Evolutionary conservation across 768 basidiomycete species (phyloP), one percentile per base, ranked within the genome.

Genomic region (Lentinula sp.): DNA sequence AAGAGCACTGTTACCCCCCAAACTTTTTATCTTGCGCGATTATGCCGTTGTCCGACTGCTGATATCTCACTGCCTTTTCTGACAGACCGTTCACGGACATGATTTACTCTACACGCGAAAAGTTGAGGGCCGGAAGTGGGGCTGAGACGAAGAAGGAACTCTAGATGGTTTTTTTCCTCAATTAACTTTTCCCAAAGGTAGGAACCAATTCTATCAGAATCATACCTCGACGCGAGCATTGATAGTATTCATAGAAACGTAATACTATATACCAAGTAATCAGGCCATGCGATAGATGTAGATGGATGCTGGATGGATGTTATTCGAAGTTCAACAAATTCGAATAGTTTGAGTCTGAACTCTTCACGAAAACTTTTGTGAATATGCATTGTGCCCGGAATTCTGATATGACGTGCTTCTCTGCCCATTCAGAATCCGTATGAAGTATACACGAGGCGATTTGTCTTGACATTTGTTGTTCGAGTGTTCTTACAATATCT

Each of bases 81-180:
- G 18, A 48, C 45, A 88, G 86, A 13, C 90, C 90, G 0, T 91
- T 91, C 76, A 92, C 90, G 36, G 84, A 87, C 72, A 89, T 85
- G 87, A 92, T 92, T 61, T 92, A 92, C 69, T 76, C 85, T 37
- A 83, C 79, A 55, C 83, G 85, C 20, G 55, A 56, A 23, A 16
- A 18, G 79, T 77, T 23, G 73, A 76, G 62, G 62, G 68, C 53
- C 60, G 62, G 20, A 72, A 73, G 42, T 65, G 18, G 56, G 9
- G 32, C 4, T 0, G 57, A 35, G 45, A n/a, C 36, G 9, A 42
- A 61, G 16, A 60, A 60, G 23, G 59, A 60, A 7, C 59, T 39
- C 10, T 52, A 43, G 35, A 59, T 39, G 28, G 28, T 28, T 28
- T 28, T 28, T 28, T 28, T 3, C 28, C 28, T 28, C 28, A 39